phyloP scores from a whole-genome alignment of 139 green algal species.

The Tetradesmus lagerheimii region DNA sequence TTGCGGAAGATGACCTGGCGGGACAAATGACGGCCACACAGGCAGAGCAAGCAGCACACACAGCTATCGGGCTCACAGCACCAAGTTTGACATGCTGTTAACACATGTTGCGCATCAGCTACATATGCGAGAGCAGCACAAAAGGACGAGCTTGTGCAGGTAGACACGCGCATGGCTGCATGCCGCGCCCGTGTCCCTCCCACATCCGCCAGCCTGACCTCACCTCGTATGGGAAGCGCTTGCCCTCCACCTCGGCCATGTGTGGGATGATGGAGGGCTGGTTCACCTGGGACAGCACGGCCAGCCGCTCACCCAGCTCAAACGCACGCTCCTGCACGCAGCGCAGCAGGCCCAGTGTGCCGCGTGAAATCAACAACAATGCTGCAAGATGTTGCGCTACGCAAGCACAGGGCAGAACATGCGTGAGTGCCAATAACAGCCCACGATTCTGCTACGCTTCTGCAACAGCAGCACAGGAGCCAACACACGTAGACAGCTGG shows the following conservation, averaged over 20 bases:
- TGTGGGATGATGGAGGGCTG: conserved; percentile 90
- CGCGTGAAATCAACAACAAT: neutral
- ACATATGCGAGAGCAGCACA: no score
- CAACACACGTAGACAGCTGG: no score
- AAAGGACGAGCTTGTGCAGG: no score
- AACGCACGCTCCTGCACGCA: conserved; percentile 67
- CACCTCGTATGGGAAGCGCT: conserved; percentile 88
- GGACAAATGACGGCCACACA: neutral
- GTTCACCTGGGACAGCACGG: conserved; percentile 82
- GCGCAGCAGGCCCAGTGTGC: neutral
- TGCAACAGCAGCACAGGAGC: conserved; percentile 11
- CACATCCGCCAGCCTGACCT: no score
- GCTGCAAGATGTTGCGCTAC: neutral
- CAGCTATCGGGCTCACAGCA: no score
- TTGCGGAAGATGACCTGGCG: conserved; percentile 89
- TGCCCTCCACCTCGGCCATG: conserved; percentile 78
- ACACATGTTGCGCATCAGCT: no score
- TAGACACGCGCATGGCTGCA: no score
- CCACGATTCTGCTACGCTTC: no score
- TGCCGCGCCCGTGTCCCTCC: no score
- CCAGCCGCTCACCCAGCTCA: conserved; percentile 75
- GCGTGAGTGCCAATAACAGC: no score
- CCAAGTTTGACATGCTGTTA: no score
- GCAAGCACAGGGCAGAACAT: no score
- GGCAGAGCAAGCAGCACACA: neutral